Evolutionary conservation across 2,329 filamentous ascomycete species (phyloP).

Genomic region (Lachnellula occidentalis): DNA sequence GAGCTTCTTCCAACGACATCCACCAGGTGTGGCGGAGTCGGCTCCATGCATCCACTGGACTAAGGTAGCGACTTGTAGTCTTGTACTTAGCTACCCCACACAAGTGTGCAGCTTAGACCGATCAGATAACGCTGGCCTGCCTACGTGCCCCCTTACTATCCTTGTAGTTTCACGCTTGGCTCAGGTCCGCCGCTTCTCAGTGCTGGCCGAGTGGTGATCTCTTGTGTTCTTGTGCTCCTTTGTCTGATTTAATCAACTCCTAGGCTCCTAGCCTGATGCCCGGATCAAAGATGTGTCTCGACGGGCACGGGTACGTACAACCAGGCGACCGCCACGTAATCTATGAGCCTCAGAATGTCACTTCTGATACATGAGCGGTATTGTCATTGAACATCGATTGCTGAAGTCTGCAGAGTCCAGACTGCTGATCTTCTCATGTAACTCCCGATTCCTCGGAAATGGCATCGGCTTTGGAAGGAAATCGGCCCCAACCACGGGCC

Average conservation of each 20-base stretch:
- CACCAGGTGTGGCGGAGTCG: too few species aligned
- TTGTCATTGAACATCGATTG: too few species aligned
- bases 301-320: too few species aligned
- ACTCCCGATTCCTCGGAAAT: not conserved
- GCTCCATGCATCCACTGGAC: too few species aligned
- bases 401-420: not conserved
- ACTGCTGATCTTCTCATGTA: not conserved
- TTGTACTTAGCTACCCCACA: too few species aligned
- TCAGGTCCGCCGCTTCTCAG: not conserved
- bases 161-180: not conserved
- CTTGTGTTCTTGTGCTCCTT: not conserved
- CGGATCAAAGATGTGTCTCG: too few species aligned
- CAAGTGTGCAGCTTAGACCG: too few species aligned
- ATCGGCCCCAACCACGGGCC: slow-evolving; percentile 21
- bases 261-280: too few species aligned
- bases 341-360: not conserved
- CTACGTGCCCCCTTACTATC: too few species aligned
- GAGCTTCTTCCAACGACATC: not conserved
- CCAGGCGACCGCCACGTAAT: too few species aligned
- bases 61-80: too few species aligned
- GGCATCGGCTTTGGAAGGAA: not conserved
- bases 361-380: not conserved
- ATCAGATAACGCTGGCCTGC: too few species aligned
- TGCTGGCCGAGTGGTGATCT: not conserved
- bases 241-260: not conserved